Percentiles rank a stretch among this genome's conserved stretches.
phyloP scores from a whole-genome alignment of 2,329 filamentous ascomycete genomes.

The Fusarium piperis region DNA sequence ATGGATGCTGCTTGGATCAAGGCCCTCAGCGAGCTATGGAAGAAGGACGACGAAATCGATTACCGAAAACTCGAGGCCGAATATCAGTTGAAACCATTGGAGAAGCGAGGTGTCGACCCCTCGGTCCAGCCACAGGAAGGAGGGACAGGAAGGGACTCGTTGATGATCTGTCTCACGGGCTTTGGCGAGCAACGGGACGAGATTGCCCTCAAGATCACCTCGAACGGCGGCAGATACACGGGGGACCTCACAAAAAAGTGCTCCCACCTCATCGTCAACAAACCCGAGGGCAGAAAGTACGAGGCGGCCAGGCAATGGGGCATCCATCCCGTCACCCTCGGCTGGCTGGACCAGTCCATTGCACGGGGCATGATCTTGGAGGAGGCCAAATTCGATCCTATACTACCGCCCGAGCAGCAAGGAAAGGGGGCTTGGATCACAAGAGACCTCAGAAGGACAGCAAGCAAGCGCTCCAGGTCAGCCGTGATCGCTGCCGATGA shows the following conservation, averaged over 20 bases:
- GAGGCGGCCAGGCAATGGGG: conserved; percentile 85
- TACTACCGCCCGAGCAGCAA: conserved; percentile 73
- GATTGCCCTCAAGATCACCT: conserved; percentile 73
- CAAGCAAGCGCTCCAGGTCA: conserved; percentile 70
- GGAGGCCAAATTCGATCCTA: conserved; percentile 84
- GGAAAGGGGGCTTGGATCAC: conserved; percentile 80
- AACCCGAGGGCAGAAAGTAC: conserved; percentile 89
- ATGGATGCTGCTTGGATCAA: conserved; percentile 88
- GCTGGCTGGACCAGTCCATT: conserved; percentile 88
- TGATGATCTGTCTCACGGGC: conserved; percentile 66
- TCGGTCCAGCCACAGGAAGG: conserved; percentile 30
- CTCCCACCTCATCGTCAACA: conserved; percentile 86
- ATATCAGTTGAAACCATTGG: conserved; percentile 72
- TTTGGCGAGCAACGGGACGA: conserved; percentile 72
- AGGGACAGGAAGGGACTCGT: conserved; percentile 48
- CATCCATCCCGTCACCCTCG: conserved; percentile 79
- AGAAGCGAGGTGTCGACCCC: conserved; percentile 58
- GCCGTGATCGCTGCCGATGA: conserved; percentile 58
- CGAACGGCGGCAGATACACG: conserved; percentile 84
- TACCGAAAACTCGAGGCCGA: conserved; percentile 73
- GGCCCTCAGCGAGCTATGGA: conserved; percentile 82
- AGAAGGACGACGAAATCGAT: conserved; percentile 81
- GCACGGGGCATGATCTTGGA: conserved; percentile 91
- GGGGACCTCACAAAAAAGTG: conserved; percentile 87
- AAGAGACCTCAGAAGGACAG: conserved; percentile 55